phyloP scores from a whole-genome alignment of 768 basidiomycete species.

The Fibroporia radiculosa region DNA sequence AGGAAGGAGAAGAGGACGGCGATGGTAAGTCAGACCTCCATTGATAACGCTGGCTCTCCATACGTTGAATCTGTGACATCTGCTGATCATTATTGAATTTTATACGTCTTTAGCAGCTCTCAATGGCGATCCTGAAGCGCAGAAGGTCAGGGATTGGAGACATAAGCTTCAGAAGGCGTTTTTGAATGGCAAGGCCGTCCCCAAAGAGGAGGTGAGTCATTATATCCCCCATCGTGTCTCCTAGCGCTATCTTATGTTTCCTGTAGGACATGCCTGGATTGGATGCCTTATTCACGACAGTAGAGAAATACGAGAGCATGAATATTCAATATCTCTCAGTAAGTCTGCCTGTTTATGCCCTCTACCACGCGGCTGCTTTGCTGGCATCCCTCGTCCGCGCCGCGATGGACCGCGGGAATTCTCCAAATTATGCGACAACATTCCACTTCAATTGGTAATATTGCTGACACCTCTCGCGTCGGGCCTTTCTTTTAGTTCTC shows the following conservation, averaged over 20 bases:
- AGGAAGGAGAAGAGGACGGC: constrained; percentile 51
- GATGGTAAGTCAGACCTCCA: constrained; percentile 40
- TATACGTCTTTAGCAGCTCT: constrained; percentile 29
- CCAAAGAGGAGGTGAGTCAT: constrained; percentile 54
- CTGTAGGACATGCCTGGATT: constrained; percentile 69
- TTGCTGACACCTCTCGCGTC: constrained; percentile 10
- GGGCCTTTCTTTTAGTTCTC: constrained; percentile 49
- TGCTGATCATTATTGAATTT: neutral
- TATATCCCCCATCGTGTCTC: neutral
- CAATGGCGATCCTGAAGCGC: constrained; percentile 51
- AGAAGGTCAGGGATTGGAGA: constrained; percentile 84
- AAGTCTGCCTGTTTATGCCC: constrained; percentile 19
- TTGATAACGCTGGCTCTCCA: constrained; percentile 7
- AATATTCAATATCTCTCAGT: constrained; percentile 68
- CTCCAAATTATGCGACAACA: constrained; percentile 9
- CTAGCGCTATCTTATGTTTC: constrained; percentile 7
- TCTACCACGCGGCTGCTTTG: constrained; percentile 23
- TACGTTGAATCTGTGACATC: no score
- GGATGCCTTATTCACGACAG: constrained; percentile 64
- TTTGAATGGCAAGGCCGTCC: constrained; percentile 54
- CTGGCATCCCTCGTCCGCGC: constrained; percentile 16
- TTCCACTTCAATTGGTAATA: constrained; percentile 11
- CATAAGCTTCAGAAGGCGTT: constrained; percentile 88
- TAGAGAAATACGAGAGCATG: constrained; percentile 72
- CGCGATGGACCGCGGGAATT: constrained; percentile 12